Conservation (phyloP, 2,329 filamentous ascomycete genomes). For the Arachnopeziza araneosa region DNA sequence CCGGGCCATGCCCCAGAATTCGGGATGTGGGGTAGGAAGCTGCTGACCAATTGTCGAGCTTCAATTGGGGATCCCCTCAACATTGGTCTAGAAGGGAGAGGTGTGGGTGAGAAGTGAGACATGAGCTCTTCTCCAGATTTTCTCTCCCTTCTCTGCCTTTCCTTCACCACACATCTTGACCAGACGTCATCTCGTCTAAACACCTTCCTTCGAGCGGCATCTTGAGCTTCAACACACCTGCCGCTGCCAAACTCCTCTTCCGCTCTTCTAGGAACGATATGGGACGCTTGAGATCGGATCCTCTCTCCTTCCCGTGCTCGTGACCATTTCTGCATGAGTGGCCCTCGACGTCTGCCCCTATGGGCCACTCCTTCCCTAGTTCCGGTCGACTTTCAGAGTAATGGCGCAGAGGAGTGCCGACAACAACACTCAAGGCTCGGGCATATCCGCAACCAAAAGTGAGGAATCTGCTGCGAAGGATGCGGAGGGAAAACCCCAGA, state of each 20-base stretch:
- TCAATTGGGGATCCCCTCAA: not conserved
- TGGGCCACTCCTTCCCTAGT: slow-evolving; percentile 2
- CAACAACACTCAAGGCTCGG: slow-evolving; percentile 2
- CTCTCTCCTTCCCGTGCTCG: not conserved
- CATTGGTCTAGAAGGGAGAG: not conserved
- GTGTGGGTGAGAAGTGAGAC: not conserved
- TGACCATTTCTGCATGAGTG: slow-evolving; percentile 1
- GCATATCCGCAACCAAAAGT: slow-evolving; percentile 6
- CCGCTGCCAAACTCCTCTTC: not conserved
- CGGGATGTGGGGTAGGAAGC: not conserved
- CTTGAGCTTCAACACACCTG: not conserved
- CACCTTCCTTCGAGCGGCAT: not conserved
- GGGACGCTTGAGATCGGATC: not conserved
- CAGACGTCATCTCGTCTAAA: not conserved
- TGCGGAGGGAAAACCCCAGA: slow-evolving; percentile 15
- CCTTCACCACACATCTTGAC: not conserved
- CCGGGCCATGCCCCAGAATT: not conserved
- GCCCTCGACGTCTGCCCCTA: slow-evolving; percentile 3
- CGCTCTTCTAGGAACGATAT: not conserved
- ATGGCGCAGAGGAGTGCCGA: not conserved
- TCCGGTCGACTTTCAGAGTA: not conserved
- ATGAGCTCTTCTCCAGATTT: not conserved
- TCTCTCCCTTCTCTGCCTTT: not conserved
- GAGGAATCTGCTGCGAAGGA: slow-evolving; percentile 8
- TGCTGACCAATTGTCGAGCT: not conserved